Percentiles rank a stretch among this genome's conserved stretches.
Evolutionary conservation across 1,284 basidiomycete species (phyloP).

Genomic region (Rhodotorula sp.): DNA sequence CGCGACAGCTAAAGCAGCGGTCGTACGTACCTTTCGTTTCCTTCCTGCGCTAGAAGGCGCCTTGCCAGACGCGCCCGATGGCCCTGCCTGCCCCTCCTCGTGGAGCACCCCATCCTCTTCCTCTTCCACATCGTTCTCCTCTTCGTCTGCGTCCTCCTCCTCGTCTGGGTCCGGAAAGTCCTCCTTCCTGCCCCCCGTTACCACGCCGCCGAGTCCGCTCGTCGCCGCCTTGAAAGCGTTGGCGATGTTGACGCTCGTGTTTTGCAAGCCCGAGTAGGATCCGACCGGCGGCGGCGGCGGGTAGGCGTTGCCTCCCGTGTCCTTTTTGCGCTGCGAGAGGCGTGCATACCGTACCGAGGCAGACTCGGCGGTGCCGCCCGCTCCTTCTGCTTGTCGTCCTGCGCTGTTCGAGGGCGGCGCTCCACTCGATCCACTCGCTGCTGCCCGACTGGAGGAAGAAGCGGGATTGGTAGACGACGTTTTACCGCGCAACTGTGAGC

Average conservation of each 20-base stretch:
- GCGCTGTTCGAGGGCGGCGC: no score
- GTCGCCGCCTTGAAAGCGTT: slow-evolving; percentile 60
- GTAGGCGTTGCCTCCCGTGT: slow-evolving; percentile 47
- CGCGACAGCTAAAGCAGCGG: no score
- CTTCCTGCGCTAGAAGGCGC: slow-evolving; percentile 21
- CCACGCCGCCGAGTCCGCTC: slow-evolving; percentile 15
- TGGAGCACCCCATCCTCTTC: slow-evolving; percentile 5
- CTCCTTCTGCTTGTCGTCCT: not conserved
- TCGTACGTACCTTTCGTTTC: slow-evolving; percentile 36
- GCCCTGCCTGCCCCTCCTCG: not conserved
- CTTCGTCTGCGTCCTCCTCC: slow-evolving; percentile 3
- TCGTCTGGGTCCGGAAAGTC: slow-evolving; percentile 13
- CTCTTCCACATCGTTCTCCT: slow-evolving; percentile 6
- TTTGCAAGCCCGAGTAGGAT: slow-evolving; percentile 14
- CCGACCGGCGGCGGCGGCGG: slow-evolving; percentile 44
- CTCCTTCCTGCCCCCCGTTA: slow-evolving; percentile 24
- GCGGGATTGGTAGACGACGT: no score
- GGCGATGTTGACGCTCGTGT: slow-evolving; percentile 79
- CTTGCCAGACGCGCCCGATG: slow-evolving; percentile 5
- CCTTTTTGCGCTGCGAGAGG: slow-evolving; percentile 57
- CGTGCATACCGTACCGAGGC: slow-evolving; percentile 58
- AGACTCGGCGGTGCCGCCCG: slow-evolving; percentile 47
- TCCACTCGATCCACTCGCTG: no score
- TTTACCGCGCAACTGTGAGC: no score
- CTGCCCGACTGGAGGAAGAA: no score